Evolutionary conservation across 805 yeast species (phyloP).

Genomic region (Candida maris): DNA sequence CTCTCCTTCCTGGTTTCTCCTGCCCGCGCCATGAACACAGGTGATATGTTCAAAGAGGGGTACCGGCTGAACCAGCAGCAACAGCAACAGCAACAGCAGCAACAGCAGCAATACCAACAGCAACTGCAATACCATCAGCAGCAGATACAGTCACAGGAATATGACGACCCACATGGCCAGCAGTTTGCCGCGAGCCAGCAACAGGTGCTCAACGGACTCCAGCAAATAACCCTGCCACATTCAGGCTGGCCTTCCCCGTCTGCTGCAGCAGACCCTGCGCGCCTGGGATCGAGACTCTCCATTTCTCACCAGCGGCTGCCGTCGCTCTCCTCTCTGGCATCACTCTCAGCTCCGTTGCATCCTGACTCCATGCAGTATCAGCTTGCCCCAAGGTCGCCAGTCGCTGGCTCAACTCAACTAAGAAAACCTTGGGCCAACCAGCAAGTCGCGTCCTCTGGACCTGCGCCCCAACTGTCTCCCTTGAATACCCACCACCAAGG

Average conservation of each 20-base stretch:
- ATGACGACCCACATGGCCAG: constrained; percentile 5
- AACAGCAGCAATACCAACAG: constrained; percentile 6
- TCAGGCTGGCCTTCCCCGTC: constrained; percentile 7
- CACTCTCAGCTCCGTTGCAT: constrained; percentile 17
- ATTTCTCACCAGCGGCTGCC: constrained; percentile 21
- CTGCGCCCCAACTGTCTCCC: constrained; percentile 13
- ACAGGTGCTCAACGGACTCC: constrained; percentile 18
- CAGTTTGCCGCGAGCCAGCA: constrained; percentile 14
- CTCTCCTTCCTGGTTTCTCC: no score
- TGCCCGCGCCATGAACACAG: constrained; percentile 4
- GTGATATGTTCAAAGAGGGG: constrained; percentile 3
- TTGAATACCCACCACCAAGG: constrained; percentile 10
- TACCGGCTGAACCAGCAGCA: constrained; percentile 7
- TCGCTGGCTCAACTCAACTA: constrained; percentile 7
- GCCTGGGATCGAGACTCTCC: constrained; percentile 15
- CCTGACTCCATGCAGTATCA: constrained; percentile 7
- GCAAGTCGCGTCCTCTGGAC: constrained; percentile 1
- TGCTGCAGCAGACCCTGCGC: constrained; percentile 4
- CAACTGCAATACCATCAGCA: constrained; percentile 7
- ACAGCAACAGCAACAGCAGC: constrained; percentile 3
- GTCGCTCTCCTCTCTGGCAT: constrained; percentile 17
- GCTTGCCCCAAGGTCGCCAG: not conserved
- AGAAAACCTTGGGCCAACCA: constrained; percentile 22
- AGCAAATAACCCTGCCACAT: constrained; percentile 21
- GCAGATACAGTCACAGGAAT: constrained; percentile 3